Conservation (phyloP, 257 asterid species). For the Mentha longifolia region DNA sequence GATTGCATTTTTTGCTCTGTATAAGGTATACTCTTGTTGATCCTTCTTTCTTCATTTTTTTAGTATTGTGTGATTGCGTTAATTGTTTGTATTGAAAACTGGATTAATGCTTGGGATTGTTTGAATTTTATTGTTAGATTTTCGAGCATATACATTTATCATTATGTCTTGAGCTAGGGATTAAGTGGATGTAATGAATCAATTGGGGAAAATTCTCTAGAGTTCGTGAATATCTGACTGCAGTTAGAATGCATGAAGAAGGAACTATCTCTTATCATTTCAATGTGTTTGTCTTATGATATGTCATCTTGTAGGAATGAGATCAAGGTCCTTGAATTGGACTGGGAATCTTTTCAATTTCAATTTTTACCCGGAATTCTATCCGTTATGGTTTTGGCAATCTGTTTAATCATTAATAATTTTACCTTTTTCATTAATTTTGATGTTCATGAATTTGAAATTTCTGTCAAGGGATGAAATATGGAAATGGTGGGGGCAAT, state of each 20-base stretch:
- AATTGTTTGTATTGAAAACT: background rate
- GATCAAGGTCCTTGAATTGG: constrained; percentile 18
- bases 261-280: constrained; percentile 13
- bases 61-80: constrained; percentile 16
- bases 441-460: constrained; percentile 2
- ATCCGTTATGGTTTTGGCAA: background rate
- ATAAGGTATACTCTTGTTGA: constrained; percentile 50
- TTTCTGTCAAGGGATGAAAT: background rate
- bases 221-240: background rate
- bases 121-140: background rate
- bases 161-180: constrained; percentile 1
- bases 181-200: constrained; percentile 8
- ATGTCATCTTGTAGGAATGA: background rate
- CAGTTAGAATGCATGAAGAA: constrained; percentile 9
- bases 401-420: background rate
- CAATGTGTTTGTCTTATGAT: background rate
- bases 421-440: background rate
- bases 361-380: background rate
- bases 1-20: constrained; percentile 70
- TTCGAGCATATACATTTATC: background rate
- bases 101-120: background rate
- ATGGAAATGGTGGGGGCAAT: constrained; percentile 4
- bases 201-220: constrained; percentile 6
- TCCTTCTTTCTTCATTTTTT: constrained; percentile 12
- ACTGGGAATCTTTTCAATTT: background rate